phyloP scores from a whole-genome alignment of 164 flowering plant genomes.

The Santalum album region DNA sequence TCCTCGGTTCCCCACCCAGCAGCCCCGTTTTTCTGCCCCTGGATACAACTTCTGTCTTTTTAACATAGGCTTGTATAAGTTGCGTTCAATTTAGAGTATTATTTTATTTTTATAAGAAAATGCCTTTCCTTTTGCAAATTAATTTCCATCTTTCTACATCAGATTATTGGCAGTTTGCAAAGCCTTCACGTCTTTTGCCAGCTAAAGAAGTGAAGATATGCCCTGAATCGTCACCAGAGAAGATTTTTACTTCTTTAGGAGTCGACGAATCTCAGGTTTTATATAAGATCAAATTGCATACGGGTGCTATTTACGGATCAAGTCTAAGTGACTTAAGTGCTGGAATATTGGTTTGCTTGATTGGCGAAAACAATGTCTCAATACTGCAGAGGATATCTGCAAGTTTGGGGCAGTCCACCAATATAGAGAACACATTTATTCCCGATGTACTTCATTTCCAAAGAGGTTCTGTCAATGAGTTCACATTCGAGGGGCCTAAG shows the following conservation, averaged over 20 bases:
- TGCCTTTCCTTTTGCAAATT: not conserved
- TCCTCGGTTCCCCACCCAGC: no score
- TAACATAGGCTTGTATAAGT: no score
- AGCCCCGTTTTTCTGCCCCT: no score
- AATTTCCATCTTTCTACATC: slow-evolving; percentile 1
- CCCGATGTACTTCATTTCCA: slow-evolving; percentile 40
- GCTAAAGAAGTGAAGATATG: slow-evolving; percentile 38
- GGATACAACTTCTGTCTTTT: no score
- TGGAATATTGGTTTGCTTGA: slow-evolving; percentile 62
- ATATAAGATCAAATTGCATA: slow-evolving; percentile 41
- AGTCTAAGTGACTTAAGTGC: slow-evolving; percentile 47
- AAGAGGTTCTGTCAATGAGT: slow-evolving; percentile 61
- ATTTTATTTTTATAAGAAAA: no score
- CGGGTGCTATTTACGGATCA: slow-evolving; percentile 62
- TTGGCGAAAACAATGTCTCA: slow-evolving; percentile 63
- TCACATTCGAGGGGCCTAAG: slow-evolving; percentile 56
- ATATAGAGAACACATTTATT: slow-evolving; percentile 12
- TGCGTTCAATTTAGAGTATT: no score
- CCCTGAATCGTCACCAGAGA: slow-evolving; percentile 21
- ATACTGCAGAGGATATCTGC: slow-evolving; percentile 63
- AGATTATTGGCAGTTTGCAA: slow-evolving; percentile 75
- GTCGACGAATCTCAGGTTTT: slow-evolving; percentile 26
- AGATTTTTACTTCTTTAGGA: slow-evolving; percentile 11
- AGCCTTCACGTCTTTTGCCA: slow-evolving; percentile 58
- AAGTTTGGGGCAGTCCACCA: slow-evolving; percentile 8